These are phyloP conservation scores for Hymenoscyphus occultus DNA, from an alignment of 2,329 filamentous ascomycete species.

Conservation along the genomic window DNA sequence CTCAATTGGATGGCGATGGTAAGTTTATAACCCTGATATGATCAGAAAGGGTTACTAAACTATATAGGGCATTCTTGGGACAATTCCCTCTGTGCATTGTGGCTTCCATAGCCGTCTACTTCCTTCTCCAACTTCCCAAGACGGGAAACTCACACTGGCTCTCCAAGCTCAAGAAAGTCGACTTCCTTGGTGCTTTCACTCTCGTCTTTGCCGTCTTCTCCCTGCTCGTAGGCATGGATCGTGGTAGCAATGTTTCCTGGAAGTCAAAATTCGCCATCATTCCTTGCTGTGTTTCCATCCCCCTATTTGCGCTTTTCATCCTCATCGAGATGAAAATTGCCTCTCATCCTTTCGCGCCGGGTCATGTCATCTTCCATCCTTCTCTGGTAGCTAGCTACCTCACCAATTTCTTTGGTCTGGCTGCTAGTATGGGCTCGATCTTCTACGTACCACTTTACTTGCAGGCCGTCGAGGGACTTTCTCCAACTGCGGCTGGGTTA, in stretches of 20 bases:
- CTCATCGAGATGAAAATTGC: conserved; percentile 67
- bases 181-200: conserved; percentile 68
- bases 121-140: conserved; percentile 60
- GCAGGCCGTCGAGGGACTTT: conserved; percentile 65
- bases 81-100: conserved; percentile 67
- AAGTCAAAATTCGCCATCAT: conserved; percentile 53
- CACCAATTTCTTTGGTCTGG: conserved; percentile 70
- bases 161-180: conserved; percentile 63
- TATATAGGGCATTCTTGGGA: conserved; percentile 61
- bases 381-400: conserved; percentile 65
- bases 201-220: conserved; percentile 54
- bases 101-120: conserved; percentile 61
- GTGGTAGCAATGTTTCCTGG: conserved; percentile 72
- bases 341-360: conserved; percentile 69
- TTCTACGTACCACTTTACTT: conserved; percentile 72
- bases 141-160: conserved; percentile 60
- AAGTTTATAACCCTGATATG: conserved; percentile 27
- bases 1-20: conserved; percentile 73
- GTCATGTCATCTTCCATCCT: conserved; percentile 67
- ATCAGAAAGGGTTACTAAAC: neutral
- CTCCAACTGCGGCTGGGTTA: conserved; percentile 61
- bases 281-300: conserved; percentile 52
- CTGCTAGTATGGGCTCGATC: conserved; percentile 51
- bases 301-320: conserved; percentile 65
- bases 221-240: conserved; percentile 59